Conservation (phyloP, 1,284 basidiomycete species). For the Marasmius oreades region DNA sequence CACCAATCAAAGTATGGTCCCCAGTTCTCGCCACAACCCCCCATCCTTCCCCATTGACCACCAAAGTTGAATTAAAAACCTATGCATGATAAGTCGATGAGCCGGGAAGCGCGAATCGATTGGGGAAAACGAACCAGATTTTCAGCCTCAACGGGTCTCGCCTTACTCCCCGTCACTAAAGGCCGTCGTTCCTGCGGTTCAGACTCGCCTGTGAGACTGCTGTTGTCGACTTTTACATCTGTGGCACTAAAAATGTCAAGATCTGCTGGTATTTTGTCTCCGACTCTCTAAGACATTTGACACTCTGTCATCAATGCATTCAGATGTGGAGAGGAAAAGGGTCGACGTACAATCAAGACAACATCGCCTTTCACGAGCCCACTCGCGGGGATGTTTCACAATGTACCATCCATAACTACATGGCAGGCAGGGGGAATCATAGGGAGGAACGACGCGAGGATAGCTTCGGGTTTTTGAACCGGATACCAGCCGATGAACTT, state of each 20-base stretch:
- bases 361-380: slow-evolving; percentile 69
- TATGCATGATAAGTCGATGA: slow-evolving; percentile 20
- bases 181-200: slow-evolving; percentile 61
- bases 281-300: slow-evolving; percentile 41
- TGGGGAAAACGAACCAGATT: slow-evolving; percentile 40
- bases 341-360: slow-evolving; percentile 49
- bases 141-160: slow-evolving; percentile 58
- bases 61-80: slow-evolving; percentile 65
- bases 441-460: slow-evolving; percentile 65
- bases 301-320: neutral
- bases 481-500: slow-evolving; percentile 70
- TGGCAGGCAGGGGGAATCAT: slow-evolving; percentile 69
- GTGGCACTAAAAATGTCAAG: slow-evolving; percentile 54
- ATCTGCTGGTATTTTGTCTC: slow-evolving; percentile 71
- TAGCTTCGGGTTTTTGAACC: slow-evolving; percentile 68
- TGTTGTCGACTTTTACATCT: slow-evolving; percentile 68
- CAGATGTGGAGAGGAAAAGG: neutral
- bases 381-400: slow-evolving; percentile 55
- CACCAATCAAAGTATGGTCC: slow-evolving; percentile 63
- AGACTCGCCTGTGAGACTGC: slow-evolving; percentile 66
- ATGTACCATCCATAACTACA: slow-evolving; percentile 58
- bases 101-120: slow-evolving; percentile 23
- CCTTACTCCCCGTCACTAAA: slow-evolving; percentile 40
- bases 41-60: slow-evolving; percentile 68
- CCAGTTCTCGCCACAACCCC: slow-evolving; percentile 68